Evolutionary conservation across 2,329 filamentous ascomycete genomes (phyloP).

Genomic region (Pseudogymnoascus verrucosus): DNA sequence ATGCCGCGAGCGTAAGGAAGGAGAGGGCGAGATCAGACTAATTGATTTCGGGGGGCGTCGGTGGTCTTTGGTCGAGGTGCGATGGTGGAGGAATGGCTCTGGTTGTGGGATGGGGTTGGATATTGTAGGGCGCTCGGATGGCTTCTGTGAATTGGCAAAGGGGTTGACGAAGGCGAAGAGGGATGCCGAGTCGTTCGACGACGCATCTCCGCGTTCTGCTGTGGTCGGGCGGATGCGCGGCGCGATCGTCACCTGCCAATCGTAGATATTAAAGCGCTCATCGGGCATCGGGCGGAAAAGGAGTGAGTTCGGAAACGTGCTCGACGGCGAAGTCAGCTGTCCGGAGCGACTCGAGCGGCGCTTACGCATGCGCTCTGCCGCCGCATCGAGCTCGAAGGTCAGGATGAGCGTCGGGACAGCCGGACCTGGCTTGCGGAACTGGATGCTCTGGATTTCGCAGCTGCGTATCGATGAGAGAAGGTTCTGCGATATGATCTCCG

Average conservation of each 20-base stretch:
- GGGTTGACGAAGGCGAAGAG: slow-evolving; percentile 25
- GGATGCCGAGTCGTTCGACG: slow-evolving; percentile 3
- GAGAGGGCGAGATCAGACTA: slow-evolving; percentile 49
- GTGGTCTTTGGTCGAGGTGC: slow-evolving; percentile 40
- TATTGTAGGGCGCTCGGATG: background rate
- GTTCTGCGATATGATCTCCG: slow-evolving; percentile 26
- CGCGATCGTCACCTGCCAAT: slow-evolving; percentile 45
- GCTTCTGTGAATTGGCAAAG: slow-evolving; percentile 15
- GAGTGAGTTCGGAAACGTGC: slow-evolving; percentile 33
- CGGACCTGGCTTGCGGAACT: slow-evolving; percentile 54
- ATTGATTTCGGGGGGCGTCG: slow-evolving; percentile 33
- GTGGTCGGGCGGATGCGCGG: slow-evolving; percentile 28
- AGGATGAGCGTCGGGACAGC: slow-evolving; percentile 52
- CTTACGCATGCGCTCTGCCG: slow-evolving; percentile 52
- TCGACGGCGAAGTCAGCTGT: slow-evolving; percentile 35
- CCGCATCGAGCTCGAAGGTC: slow-evolving; percentile 41
- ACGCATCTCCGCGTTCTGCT: slow-evolving; percentile 16
- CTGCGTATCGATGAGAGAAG: slow-evolving; percentile 26
- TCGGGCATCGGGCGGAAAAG: slow-evolving; percentile 50
- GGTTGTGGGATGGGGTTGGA: slow-evolving; percentile 16
- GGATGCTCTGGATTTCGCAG: slow-evolving; percentile 43
- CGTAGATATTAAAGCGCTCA: slow-evolving; percentile 45
- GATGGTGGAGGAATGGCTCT: slow-evolving; percentile 35
- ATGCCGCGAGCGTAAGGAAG: slow-evolving; percentile 52
- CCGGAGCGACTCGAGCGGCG: slow-evolving; percentile 56